These are phyloP conservation scores for Cryoendolithus antarcticus DNA, from an alignment of 2,329 filamentous ascomycete species.

Conservation along the genomic window DNA sequence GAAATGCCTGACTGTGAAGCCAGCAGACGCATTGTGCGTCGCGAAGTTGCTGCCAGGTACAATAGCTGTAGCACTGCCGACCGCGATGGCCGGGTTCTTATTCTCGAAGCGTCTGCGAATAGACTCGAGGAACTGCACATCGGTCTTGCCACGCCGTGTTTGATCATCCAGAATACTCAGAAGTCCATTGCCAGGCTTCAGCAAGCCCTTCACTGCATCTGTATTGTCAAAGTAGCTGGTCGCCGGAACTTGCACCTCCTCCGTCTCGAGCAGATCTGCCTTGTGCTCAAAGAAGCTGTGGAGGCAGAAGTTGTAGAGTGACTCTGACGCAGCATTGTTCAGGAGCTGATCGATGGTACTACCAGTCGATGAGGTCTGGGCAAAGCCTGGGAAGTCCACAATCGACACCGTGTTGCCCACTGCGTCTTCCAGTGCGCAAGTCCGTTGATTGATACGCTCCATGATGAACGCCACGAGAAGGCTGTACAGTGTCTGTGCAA, in stretches of 20 bases:
- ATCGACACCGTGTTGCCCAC: conserved; percentile 91
- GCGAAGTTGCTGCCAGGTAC: conserved; percentile 82
- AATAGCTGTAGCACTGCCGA: conserved; percentile 60
- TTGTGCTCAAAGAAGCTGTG: conserved; percentile 95
- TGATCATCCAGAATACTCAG: conserved; percentile 94
- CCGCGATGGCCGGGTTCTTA: conserved; percentile 81
- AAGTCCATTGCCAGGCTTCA: conserved; percentile 86
- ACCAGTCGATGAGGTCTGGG: conserved; percentile 69
- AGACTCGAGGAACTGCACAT: conserved; percentile 82
- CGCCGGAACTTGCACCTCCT: conserved; percentile 79
- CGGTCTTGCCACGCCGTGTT: conserved; percentile 75
- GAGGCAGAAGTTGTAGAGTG: conserved; percentile 81
- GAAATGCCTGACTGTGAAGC: conserved; percentile 88
- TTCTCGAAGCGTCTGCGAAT: conserved; percentile 85
- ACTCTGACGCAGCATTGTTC: conserved; percentile 87
- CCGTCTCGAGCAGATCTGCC: conserved; percentile 83
- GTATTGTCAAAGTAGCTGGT: conserved; percentile 98
- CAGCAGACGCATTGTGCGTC: conserved; percentile 65
- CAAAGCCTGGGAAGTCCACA: conserved; percentile 92
- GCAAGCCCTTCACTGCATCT: conserved; percentile 78
- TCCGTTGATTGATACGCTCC: conserved; percentile 78
- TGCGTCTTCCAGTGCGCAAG: conserved; percentile 75
- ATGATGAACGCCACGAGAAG: conserved; percentile 89
- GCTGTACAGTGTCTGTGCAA: conserved; percentile 85
- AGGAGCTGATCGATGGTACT: conserved; percentile 85